Evolutionary conservation across 139 green algal species (phyloP).

Genomic region (Chlorella sp.): DNA sequence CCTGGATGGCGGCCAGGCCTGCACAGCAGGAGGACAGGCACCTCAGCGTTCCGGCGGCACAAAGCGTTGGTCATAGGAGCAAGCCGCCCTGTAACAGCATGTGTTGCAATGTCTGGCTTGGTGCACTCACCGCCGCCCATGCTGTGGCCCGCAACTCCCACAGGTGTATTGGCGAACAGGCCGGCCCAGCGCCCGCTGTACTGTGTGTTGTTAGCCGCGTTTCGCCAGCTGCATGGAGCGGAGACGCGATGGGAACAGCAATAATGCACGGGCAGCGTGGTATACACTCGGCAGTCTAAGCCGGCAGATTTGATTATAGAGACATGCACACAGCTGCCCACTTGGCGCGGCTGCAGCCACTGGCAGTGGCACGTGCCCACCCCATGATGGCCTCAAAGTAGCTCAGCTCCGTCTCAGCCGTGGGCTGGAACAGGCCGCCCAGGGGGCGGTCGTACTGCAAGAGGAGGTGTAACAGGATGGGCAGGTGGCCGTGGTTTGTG

Average conservation of each 20-base stretch:
- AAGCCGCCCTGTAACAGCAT: neutral
- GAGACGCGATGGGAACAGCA: neutral
- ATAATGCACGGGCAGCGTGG: neutral
- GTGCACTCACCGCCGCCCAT: conserved; percentile 4
- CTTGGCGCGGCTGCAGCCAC: neutral
- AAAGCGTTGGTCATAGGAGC: too few species aligned
- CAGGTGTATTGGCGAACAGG: neutral
- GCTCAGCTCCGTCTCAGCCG: neutral
- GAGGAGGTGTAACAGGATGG: too few species aligned
- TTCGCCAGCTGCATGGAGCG: neutral
- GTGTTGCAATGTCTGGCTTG: neutral
- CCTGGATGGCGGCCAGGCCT: conserved; percentile 10
- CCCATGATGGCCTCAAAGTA: neutral
- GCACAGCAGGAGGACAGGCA: neutral
- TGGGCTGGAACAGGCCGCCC: neutral
- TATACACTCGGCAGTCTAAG: too few species aligned
- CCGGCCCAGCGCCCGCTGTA: neutral
- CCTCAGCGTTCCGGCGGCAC: too few species aligned
- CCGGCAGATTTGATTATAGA: too few species aligned
- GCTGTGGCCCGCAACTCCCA: neutral
- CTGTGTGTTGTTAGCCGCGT: conserved; percentile 1
- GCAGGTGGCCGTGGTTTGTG: too few species aligned
- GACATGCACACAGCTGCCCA: neutral
- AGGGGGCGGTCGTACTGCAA: conserved; percentile 16
- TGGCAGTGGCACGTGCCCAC: neutral